Evolutionary conservation across 2,329 filamentous ascomycete species (phyloP).

Genomic region (Cercospora zeina): DNA sequence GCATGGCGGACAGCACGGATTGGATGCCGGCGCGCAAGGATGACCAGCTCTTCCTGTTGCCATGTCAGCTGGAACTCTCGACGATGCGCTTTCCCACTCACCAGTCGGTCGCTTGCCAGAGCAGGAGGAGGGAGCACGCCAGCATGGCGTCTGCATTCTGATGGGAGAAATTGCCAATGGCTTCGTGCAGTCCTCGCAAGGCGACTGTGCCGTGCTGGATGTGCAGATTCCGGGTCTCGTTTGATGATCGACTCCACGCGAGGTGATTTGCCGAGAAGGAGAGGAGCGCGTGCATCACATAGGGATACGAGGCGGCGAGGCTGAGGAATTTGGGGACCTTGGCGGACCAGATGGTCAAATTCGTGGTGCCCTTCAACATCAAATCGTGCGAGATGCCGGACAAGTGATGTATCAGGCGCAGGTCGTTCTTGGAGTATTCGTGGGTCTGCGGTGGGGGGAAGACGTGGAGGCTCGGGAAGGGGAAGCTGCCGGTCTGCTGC

Average conservation of each 20-base stretch:
- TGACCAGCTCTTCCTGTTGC: conserved; percentile 79
- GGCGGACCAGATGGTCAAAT: conserved; percentile 88
- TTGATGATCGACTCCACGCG: conserved; percentile 82
- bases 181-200: conserved; percentile 82
- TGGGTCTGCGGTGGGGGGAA: conserved; percentile 73
- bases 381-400: conserved; percentile 83
- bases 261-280: conserved; percentile 95
- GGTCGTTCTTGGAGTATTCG: conserved; percentile 71
- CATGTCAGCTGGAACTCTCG: neutral
- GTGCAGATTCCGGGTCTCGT: conserved; percentile 80
- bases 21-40: conserved; percentile 89
- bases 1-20: conserved; percentile 88
- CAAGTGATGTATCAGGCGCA: conserved; percentile 88
- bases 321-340: conserved; percentile 89
- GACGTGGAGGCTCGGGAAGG: conserved; percentile 77
- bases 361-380: conserved; percentile 67
- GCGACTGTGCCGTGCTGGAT: conserved; percentile 86
- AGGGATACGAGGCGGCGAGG: conserved; percentile 76
- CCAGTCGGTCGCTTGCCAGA: conserved; percentile 97
- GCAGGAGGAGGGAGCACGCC: conserved; percentile 85
- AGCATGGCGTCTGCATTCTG: conserved; percentile 88
- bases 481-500: conserved; percentile 80
- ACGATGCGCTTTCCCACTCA: conserved; percentile 51
- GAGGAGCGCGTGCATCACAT: conserved; percentile 91
- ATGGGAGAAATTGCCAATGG: conserved; percentile 79